Percentiles rank a stretch among this genome's conserved stretches.
Conservation (phyloP, 176 grass and related monocot species). For the sorghum (Sorghum bicolor) region Sorghum_bicolor_NCBIv3 NC_012879.2:54266501-54267000, state of each 20-base stretch:
- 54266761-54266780: constrained; percentile 79
- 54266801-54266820: constrained; percentile 71
- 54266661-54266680: background rate
- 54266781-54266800: constrained; percentile 63
- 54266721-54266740: constrained; percentile 91
- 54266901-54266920: constrained; percentile 75
- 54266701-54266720: constrained; percentile 14
- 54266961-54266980: constrained; percentile 77
- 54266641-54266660: background rate
- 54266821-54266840: constrained; percentile 74
- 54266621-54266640: constrained; percentile 58
- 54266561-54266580: constrained; percentile 95
- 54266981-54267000: constrained; percentile 89
- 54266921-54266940: constrained; percentile 80
- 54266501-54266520: constrained; percentile 87
- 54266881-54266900: constrained; percentile 76
- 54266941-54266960: constrained; percentile 94
- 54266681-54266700: background rate
- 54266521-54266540: constrained; percentile 88
- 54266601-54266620: constrained; percentile 90
- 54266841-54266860: constrained; percentile 82
- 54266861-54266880: constrained; percentile 77
- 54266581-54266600: constrained; percentile 74
- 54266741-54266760: constrained; percentile 65
- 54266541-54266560: constrained; percentile 76